These are phyloP conservation scores for Elongisporangium senticosum DNA, from an alignment of 352 stramenopile species.

Conservation along the genomic window DNA sequence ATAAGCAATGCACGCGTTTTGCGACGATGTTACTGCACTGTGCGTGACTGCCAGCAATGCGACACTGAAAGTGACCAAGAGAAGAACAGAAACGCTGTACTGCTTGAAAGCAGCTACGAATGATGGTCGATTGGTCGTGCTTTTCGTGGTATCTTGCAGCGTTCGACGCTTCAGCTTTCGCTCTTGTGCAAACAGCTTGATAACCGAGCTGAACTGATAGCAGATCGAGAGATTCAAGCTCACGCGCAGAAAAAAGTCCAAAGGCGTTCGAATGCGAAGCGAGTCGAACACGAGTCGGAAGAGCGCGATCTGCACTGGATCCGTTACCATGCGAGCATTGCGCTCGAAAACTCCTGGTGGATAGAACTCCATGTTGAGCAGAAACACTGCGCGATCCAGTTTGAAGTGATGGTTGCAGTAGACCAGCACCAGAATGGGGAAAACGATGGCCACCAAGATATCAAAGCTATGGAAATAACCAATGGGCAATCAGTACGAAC, in stretches of 20 bases:
- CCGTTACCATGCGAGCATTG: slow-evolving; percentile 16
- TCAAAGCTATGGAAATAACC: slow-evolving; percentile 14
- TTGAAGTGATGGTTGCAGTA: slow-evolving; percentile 22
- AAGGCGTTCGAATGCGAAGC: slow-evolving; percentile 17
- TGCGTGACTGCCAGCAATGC: slow-evolving; percentile 12
- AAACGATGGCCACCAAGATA: slow-evolving; percentile 20
- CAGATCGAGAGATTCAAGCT: slow-evolving; percentile 31
- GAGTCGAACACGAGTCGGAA: slow-evolving; percentile 26
- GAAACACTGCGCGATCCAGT: slow-evolving; percentile 18
- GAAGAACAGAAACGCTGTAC: not conserved
- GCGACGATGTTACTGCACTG: slow-evolving; percentile 13
- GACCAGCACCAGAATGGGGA: slow-evolving; percentile 16
- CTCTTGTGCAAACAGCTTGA: slow-evolving; percentile 12
- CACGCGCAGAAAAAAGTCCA: slow-evolving; percentile 25
- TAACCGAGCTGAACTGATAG: slow-evolving; percentile 30
- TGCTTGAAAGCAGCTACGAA: not conserved
- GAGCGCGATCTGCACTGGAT: slow-evolving; percentile 19
- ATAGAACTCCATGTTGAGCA: slow-evolving; percentile 17
- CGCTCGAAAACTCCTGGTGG: slow-evolving; percentile 25
- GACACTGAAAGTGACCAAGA: slow-evolving; percentile 10
- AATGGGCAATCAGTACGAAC: no score
- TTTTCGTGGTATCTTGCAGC: not conserved
- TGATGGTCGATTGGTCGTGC: not conserved
- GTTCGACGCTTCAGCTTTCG: not conserved
- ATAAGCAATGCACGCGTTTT: no score